Conservation (phyloP, 805 yeast genomes). For the Peterozyma xylosa region DNA sequence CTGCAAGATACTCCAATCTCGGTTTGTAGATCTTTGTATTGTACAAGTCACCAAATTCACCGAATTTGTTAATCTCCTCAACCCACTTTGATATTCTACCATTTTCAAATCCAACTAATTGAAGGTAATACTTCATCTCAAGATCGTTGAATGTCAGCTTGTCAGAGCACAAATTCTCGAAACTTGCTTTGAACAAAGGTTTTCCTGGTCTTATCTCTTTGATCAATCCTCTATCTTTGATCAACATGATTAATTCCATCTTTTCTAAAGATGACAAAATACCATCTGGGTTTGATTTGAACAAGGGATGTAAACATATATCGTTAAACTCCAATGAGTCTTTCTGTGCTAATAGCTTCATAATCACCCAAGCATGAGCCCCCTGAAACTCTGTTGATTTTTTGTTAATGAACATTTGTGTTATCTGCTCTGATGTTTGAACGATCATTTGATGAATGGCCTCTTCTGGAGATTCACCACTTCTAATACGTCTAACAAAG, state of each 20-base stretch:
- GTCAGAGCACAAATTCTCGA: slow-evolving; percentile 55
- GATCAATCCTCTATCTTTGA: slow-evolving; percentile 72
- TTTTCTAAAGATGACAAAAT: slow-evolving; percentile 69
- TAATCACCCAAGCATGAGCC: slow-evolving; percentile 84
- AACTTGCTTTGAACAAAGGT: slow-evolving; percentile 80
- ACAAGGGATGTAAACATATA: slow-evolving; percentile 48
- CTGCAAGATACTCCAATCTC: slow-evolving; percentile 59
- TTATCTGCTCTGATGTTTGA: slow-evolving; percentile 82
- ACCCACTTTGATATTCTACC: slow-evolving; percentile 59
- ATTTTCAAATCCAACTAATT: slow-evolving; percentile 51
- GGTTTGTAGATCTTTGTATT: slow-evolving; percentile 43
- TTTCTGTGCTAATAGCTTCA: slow-evolving; percentile 50
- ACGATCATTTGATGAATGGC: slow-evolving; percentile 75
- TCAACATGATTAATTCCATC: slow-evolving; percentile 63
- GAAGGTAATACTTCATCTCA: slow-evolving; percentile 54
- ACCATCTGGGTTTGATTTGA: slow-evolving; percentile 46
- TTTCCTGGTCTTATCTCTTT: slow-evolving; percentile 66
- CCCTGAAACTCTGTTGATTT: slow-evolving; percentile 41
- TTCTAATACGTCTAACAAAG: slow-evolving; percentile 76
- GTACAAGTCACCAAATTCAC: slow-evolving; percentile 32
- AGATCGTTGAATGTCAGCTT: slow-evolving; percentile 45
- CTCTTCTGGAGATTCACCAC: slow-evolving; percentile 76
- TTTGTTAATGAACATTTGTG: slow-evolving; percentile 61
- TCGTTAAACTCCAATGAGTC: slow-evolving; percentile 43
- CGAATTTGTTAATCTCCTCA: slow-evolving; percentile 58